Evolutionary conservation across 345 rosid genomes (phyloP).

Genomic region (Citrus sinensis): DNA sequence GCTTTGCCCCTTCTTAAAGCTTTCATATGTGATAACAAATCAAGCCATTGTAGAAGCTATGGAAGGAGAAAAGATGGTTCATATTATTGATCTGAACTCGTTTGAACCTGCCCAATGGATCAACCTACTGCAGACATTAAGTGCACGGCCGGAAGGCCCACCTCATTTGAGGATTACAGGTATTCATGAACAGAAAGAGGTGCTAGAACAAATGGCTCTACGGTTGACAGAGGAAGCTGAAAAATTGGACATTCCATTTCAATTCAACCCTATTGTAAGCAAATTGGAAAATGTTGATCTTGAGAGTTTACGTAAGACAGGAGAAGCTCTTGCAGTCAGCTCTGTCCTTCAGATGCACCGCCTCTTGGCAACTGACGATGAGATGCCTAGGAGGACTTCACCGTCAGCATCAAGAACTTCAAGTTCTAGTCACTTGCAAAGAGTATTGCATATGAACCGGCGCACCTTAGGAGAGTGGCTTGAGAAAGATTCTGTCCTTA

Average conservation of each 20-base stretch:
- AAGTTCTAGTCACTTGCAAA: constrained; percentile 26
- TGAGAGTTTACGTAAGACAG: constrained; percentile 56
- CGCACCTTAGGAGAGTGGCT: constrained; percentile 70
- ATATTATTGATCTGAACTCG: constrained; percentile 61
- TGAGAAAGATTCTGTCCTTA: constrained; percentile 42
- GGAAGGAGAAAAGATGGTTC: constrained; percentile 74
- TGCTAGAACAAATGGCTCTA: constrained; percentile 59
- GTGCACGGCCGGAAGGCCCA: constrained; percentile 63
- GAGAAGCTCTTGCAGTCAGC: constrained; percentile 73
- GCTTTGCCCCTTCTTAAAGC: constrained; percentile 65
- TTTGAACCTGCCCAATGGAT: constrained; percentile 78
- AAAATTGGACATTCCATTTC: constrained; percentile 65
- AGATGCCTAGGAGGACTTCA: constrained; percentile 32
- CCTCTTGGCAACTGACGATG: constrained; percentile 55
- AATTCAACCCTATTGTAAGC: constrained; percentile 60
- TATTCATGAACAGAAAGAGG: constrained; percentile 59
- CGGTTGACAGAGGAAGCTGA: constrained; percentile 64
- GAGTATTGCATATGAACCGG: constrained; percentile 37
- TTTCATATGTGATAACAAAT: constrained; percentile 57
- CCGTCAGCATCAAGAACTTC: constrained; percentile 33
- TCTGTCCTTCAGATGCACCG: constrained; percentile 68
- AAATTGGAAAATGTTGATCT: constrained; percentile 54
- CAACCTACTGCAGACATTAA: constrained; percentile 53
- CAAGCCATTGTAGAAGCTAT: constrained; percentile 69
- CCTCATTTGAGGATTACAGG: constrained; percentile 76